Percentiles rank a stretch among this genome's conserved stretches.
Conservation (phyloP, 768 basidiomycete species). For the Lactifluus volemus region DNA sequence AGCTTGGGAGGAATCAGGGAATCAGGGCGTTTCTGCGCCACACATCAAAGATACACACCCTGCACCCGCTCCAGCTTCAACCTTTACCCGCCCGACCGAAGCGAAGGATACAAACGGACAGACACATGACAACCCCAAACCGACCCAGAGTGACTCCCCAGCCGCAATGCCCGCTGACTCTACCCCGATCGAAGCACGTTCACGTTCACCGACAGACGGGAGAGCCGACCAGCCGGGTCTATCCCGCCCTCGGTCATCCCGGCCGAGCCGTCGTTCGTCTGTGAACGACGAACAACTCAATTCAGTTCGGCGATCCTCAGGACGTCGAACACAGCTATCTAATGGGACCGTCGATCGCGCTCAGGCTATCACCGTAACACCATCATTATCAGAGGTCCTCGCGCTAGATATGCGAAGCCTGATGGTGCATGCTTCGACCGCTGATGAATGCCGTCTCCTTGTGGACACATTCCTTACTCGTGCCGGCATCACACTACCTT, state of each 20-base stretch:
- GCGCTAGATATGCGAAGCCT: constrained; percentile 61
- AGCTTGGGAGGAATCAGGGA: constrained; percentile 23
- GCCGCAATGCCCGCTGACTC: not conserved
- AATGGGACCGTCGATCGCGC: constrained; percentile 9
- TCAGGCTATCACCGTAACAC: constrained; percentile 22
- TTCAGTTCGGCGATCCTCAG: not conserved
- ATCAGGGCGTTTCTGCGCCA: constrained; percentile 4
- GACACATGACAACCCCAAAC: not conserved
- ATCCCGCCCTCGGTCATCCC: not conserved
- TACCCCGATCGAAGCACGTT: not conserved
- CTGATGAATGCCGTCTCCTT: constrained; percentile 78
- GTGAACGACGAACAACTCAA: not conserved
- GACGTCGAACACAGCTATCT: constrained; percentile 9
- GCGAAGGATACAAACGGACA: constrained; percentile 1
- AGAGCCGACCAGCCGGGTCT: not conserved
- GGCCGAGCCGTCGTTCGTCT: not conserved
- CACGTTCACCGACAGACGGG: not conserved
- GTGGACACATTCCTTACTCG: constrained; percentile 68
- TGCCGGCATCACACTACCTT: constrained; percentile 18
- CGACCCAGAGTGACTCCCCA: not conserved
- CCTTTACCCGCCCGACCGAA: not conserved
- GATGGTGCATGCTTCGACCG: constrained; percentile 58
- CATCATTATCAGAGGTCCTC: constrained; percentile 35
- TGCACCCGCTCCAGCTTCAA: not conserved
- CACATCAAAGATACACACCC: not conserved